A percentile compares a stretch with the other conserved stretches of the same genome.
Conservation (phyloP, 73 alveolate genomes). For the Durusdinium trenchii region DNA sequence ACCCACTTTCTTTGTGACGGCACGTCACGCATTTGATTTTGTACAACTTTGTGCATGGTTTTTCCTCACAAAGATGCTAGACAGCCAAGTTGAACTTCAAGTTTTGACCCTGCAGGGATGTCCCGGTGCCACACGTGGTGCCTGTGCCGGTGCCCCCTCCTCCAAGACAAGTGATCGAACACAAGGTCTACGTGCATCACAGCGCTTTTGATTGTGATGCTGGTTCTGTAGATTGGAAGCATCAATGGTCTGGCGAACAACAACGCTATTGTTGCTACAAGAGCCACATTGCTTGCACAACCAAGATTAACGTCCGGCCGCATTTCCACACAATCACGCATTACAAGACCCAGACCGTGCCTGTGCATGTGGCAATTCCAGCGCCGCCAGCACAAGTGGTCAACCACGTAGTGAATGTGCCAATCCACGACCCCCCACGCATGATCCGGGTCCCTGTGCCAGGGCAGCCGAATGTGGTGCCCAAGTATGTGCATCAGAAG, state of each 20-base stretch:
- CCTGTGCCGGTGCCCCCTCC: constrained; percentile 54
- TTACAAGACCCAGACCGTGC: background rate
- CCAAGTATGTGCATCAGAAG: background rate
- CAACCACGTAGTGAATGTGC: constrained; percentile 16
- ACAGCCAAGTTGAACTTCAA: too few species aligned
- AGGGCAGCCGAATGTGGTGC: constrained; percentile 34
- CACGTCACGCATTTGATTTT: too few species aligned
- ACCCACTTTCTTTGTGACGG: too few species aligned
- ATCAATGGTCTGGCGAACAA: constrained; percentile 9
- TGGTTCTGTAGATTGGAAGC: background rate
- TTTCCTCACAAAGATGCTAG: too few species aligned
- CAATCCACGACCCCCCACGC: background rate
- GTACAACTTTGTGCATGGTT: too few species aligned
- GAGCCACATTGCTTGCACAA: constrained; percentile 13
- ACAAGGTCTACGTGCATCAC: constrained; percentile 14
- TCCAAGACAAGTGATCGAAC: constrained; percentile 36
- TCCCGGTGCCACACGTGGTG: constrained; percentile 8
- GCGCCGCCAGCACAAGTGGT: constrained; percentile 39
- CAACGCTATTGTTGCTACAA: constrained; percentile 56
- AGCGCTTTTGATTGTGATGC: constrained; percentile 31
- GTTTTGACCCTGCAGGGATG: too few species aligned
- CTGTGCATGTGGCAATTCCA: constrained; percentile 5
- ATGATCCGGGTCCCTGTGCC: background rate
- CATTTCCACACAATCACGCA: constrained; percentile 40
- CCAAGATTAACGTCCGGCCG: background rate